Evolutionary conservation across 305 asterid genomes (phyloP), one percentile per base, ranked within the genome.

Genomic region (Lippia alba): DNA sequence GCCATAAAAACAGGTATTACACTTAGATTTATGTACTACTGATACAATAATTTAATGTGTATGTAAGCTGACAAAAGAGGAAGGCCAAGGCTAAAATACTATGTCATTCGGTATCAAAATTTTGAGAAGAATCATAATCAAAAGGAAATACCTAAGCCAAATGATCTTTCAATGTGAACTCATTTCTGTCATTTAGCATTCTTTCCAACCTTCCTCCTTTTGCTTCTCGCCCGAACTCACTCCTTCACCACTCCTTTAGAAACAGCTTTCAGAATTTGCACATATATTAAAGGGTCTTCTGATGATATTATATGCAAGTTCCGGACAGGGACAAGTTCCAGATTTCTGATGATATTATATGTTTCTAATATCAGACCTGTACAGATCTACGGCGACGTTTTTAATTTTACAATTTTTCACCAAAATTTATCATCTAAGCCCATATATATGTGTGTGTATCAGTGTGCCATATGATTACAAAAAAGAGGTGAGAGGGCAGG

Each of bases 331-430:
- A 36, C 8, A 44, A 33, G 20, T 16, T 19, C 56, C 61, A 36
- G 67, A 44, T 41, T 33, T 44, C 60, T 32, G 57, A 56, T 17
- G 44, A 50, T 36, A 14, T 1, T 24, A 1, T 24, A 24, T 24
- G 30, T 24, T 24, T 24, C 30, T 32, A 7, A 14, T 49, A 64
- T 57, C 56, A 49, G 65, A 54, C 44, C 56, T 18, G 48, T 50
- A 40, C 19, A 61, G 40, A 45, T 30, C 67, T 50, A 63, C 17
- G 59, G 50, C 8, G 56, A 64, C 55, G 20, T 39, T 19, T 20
- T 14, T 53, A 11, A 48, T 54, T 65, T 76, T 72, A 56, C 64
- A 12, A 64, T 18, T 56, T 24, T 71, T 79, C 68, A 16, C 61
- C 50, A 40, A 64, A 62, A 49, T 56, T 67, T 63, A 24, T 69